Evolutionary conservation across 2,329 filamentous ascomycete species (phyloP).

Genomic region (Piedraia hortae): DNA sequence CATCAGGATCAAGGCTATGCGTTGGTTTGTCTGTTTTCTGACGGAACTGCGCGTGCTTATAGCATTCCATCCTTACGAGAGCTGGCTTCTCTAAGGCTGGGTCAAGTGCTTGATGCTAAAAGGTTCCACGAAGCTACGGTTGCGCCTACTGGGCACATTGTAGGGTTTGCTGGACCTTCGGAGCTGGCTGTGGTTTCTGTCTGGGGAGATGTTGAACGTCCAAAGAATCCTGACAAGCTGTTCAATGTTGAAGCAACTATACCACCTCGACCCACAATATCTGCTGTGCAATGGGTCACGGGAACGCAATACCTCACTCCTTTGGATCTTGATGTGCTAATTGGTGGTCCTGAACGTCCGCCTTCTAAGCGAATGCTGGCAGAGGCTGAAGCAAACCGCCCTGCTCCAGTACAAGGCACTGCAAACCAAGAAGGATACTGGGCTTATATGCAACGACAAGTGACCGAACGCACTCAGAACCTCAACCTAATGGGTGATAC

Average conservation of each 20-base stretch:
- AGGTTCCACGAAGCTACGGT: constrained; percentile 44
- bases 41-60: constrained; percentile 52
- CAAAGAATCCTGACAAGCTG: constrained; percentile 37
- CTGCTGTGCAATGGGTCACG: constrained; percentile 85
- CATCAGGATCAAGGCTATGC: constrained; percentile 46
- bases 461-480: constrained; percentile 77
- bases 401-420: constrained; percentile 7
- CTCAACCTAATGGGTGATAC: constrained; percentile 57
- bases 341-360: constrained; percentile 68
- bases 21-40: constrained; percentile 61
- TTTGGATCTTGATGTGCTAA: constrained; percentile 65
- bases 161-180: constrained; percentile 70
- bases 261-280: constrained; percentile 72
- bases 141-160: constrained; percentile 50
- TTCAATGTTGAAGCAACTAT: constrained; percentile 48
- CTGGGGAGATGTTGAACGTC: constrained; percentile 50
- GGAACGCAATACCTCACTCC: constrained; percentile 79
- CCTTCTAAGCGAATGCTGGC: constrained; percentile 70
- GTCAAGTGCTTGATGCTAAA: constrained; percentile 42
- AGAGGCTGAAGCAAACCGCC: constrained; percentile 31
- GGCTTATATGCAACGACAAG: constrained; percentile 59
- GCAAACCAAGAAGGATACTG: constrained; percentile 33
- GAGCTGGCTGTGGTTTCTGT: constrained; percentile 62
- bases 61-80: constrained; percentile 75
- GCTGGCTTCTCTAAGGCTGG: constrained; percentile 38